Conservation (phyloP, 306 rosid species). For the Lotus japonicus region DNA sequence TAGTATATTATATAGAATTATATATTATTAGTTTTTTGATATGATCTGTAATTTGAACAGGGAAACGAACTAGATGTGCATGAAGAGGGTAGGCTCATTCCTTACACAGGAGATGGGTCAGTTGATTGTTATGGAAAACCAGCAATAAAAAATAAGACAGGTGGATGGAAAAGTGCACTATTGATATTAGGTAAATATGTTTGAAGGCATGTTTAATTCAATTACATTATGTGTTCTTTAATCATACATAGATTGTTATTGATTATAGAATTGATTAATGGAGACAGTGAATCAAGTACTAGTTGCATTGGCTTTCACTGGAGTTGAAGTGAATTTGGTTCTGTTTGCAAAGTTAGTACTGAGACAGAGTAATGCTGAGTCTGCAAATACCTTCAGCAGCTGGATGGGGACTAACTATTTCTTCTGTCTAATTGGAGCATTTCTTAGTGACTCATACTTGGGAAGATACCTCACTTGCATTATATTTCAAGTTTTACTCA, state of each 20-base stretch:
- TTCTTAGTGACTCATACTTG: slow-evolving; percentile 61
- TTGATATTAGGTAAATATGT: slow-evolving; percentile 53
- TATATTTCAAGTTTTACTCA: slow-evolving; percentile 39
- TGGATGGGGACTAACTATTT: slow-evolving; percentile 62
- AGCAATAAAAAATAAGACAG: slow-evolving; percentile 30
- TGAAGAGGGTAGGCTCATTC: slow-evolving; percentile 20
- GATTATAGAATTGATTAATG: background rate
- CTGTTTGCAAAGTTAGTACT: slow-evolving; percentile 51
- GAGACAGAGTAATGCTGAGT: slow-evolving; percentile 53
- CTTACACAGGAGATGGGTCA: slow-evolving; percentile 40
- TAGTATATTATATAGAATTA: no score
- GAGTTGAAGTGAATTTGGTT: slow-evolving; percentile 64
- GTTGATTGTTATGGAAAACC: slow-evolving; percentile 40
- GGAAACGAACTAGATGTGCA: slow-evolving; percentile 18
- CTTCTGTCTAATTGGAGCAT: slow-evolving; percentile 55
- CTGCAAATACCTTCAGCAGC: slow-evolving; percentile 56
- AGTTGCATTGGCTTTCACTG: slow-evolving; percentile 48
- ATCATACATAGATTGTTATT: background rate
- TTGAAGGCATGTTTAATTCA: no score
- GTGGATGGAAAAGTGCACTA: slow-evolving; percentile 57
- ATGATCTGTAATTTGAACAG: slow-evolving; percentile 12
- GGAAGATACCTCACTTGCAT: slow-evolving; percentile 57
- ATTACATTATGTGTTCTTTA: background rate
- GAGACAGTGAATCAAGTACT: slow-evolving; percentile 52
- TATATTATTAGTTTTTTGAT: background rate